Evolutionary conservation across 176 grass and related monocot species (phyloP).

Genomic region (Zoysia pacifica): DNA sequence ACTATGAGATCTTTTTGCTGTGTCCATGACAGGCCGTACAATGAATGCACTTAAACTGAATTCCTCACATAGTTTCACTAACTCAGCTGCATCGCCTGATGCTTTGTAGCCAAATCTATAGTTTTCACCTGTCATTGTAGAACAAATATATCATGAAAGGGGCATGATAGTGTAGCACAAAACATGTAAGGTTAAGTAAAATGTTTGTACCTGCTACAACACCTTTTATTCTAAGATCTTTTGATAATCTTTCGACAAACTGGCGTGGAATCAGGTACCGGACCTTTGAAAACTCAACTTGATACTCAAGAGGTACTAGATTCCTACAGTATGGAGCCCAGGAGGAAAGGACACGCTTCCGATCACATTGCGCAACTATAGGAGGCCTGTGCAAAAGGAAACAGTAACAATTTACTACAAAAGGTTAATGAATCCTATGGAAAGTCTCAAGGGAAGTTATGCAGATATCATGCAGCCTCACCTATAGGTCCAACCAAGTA

Average conservation of each 20-base stretch:
- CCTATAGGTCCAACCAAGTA: constrained; percentile 96
- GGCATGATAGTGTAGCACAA: background rate
- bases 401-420: constrained; percentile 1
- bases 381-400: constrained; percentile 61
- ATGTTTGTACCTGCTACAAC: constrained; percentile 79
- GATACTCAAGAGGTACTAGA: constrained; percentile 66
- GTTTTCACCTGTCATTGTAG: constrained; percentile 73
- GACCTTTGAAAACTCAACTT: constrained; percentile 75
- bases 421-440: background rate
- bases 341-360: constrained; percentile 81
- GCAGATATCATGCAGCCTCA: constrained; percentile 34
- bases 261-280: constrained; percentile 82
- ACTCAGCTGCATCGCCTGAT: constrained; percentile 76
- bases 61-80: constrained; percentile 55
- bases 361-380: constrained; percentile 80
- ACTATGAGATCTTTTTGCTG: constrained; percentile 48
- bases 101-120: constrained; percentile 99
- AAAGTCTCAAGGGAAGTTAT: background rate
- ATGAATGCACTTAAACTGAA: constrained; percentile 57
- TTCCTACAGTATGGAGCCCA: constrained; percentile 74
- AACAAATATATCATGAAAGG: constrained; percentile 25
- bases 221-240: constrained; percentile 90
- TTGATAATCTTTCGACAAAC: constrained; percentile 93
- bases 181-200: constrained; percentile 30
- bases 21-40: constrained; percentile 55